A percentile compares a stretch with the other conserved stretches of the same genome.
phyloP scores from a whole-genome alignment of 495 filamentous ascomycete genomes.

The Xylaria sp. region DNA sequence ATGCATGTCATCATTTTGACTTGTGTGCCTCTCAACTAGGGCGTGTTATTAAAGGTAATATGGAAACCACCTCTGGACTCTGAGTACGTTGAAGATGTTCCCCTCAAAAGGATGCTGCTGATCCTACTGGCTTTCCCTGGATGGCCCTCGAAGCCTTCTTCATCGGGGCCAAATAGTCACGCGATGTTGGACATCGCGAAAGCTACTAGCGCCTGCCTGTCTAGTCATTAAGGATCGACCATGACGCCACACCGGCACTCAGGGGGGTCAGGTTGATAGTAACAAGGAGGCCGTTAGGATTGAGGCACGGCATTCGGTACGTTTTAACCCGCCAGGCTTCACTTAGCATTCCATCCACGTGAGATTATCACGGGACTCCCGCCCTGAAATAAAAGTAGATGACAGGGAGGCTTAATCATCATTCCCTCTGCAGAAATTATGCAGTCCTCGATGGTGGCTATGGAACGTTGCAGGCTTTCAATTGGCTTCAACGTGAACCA shows the following conservation, averaged over 20 bases:
- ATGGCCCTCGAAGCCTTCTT: neutral
- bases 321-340: neutral
- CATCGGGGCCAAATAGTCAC: neutral
- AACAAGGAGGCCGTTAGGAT: neutral
- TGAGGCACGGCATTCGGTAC: neutral
- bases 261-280: neutral
- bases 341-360: neutral
- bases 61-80: neutral
- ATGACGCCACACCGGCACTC: neutral
- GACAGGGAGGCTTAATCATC: constrained; percentile 1
- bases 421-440: neutral
- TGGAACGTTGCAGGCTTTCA: neutral
- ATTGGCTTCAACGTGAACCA: neutral
- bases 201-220: neutral
- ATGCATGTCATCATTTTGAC: neutral
- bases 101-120: neutral
- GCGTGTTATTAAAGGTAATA: neutral
- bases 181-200: neutral
- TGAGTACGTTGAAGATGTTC: neutral
- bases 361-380: no score
- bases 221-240: neutral
- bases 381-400: neutral
- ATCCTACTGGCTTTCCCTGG: neutral
- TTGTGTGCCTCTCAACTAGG: neutral
- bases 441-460: neutral